These are phyloP conservation scores for Backusella circina DNA, from an alignment of 192 early-diverging fungal species.

Conservation along the genomic window DNA sequence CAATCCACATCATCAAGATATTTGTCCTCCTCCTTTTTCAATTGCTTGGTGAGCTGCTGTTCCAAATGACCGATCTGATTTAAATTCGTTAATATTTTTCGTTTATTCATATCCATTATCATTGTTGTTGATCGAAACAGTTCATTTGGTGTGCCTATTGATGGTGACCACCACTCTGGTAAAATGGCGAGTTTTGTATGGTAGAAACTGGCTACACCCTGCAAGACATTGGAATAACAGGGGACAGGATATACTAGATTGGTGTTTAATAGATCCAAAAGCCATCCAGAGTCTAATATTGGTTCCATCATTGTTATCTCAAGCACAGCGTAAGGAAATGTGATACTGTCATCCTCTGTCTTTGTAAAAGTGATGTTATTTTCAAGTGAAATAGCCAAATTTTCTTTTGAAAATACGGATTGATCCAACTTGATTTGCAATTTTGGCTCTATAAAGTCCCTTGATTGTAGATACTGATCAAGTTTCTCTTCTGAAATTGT, in stretches of 20 bases:
- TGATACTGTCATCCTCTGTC: slow-evolving; percentile 84
- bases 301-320: slow-evolving; percentile 81
- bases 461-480: neutral
- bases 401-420: slow-evolving; percentile 93
- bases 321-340: slow-evolving; percentile 85
- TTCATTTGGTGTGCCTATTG: neutral
- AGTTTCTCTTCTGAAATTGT: slow-evolving; percentile 56
- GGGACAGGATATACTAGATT: slow-evolving; percentile 41
- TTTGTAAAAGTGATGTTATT: slow-evolving; percentile 93
- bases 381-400: slow-evolving; percentile 89
- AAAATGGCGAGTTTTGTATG: slow-evolving; percentile 35
- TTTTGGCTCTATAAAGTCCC: slow-evolving; percentile 44
- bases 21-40: slow-evolving; percentile 39
- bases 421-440: slow-evolving; percentile 92
- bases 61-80: slow-evolving; percentile 36
- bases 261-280: slow-evolving; percentile 59
- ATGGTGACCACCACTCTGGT: slow-evolving; percentile 36
- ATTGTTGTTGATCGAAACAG: slow-evolving; percentile 3
- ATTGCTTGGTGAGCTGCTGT: slow-evolving; percentile 16
- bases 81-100: slow-evolving; percentile 53
- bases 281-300: slow-evolving; percentile 72
- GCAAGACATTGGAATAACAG: slow-evolving; percentile 39
- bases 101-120: slow-evolving; percentile 61
- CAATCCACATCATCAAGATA: slow-evolving; percentile 27
- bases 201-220: slow-evolving; percentile 40